A percentile compares a stretch with the other conserved stretches of the same genome.
These are phyloP conservation scores for Suhomyces prunicola DNA, from an alignment of 805 yeast genomes.

Conservation along the genomic window DNA sequence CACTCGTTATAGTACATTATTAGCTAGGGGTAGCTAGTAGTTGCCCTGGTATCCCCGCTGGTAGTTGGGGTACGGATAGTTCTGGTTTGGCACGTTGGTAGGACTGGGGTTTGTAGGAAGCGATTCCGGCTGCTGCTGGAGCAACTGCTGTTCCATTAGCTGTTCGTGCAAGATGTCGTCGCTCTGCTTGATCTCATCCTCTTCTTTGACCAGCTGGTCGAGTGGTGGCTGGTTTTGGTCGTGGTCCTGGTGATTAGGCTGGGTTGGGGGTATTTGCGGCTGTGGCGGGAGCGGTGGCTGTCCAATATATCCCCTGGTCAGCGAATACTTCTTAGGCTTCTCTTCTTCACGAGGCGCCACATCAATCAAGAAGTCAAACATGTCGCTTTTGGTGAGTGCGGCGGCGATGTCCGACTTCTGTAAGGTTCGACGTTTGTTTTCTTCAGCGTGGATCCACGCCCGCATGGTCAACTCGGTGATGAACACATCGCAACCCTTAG, in stretches of 20 bases:
- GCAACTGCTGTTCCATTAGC: constrained; percentile 6
- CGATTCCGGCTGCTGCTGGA: constrained; percentile 7
- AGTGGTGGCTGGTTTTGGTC: constrained; percentile 1
- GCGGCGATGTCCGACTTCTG: constrained; percentile 95
- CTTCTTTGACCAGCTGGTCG: constrained; percentile 1
- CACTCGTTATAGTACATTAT: neutral
- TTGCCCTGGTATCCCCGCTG: constrained; percentile 9
- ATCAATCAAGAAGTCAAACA: constrained; percentile 96
- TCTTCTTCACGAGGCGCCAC: constrained; percentile 91
- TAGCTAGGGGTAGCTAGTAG: constrained; percentile 2
- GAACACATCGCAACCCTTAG: constrained; percentile 96
- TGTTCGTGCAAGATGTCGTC: constrained; percentile 5
- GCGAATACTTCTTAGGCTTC: constrained; percentile 44
- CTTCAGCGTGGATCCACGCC: constrained; percentile 99
- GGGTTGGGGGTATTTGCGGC: neutral
- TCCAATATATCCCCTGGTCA: neutral
- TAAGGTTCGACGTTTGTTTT: constrained; percentile 87
- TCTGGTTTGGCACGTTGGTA: neutral
- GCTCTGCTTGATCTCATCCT: constrained; percentile 1
- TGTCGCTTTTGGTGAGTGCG: constrained; percentile 89
- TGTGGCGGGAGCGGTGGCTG: neutral
- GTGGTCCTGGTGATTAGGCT: neutral
- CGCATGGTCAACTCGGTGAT: constrained; percentile 97
- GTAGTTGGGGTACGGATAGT: constrained; percentile 6
- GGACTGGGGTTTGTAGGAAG: neutral